Evolutionary conservation across 73 alveolate species (phyloP).

Genomic region (Paramecium caudatum): DNA sequence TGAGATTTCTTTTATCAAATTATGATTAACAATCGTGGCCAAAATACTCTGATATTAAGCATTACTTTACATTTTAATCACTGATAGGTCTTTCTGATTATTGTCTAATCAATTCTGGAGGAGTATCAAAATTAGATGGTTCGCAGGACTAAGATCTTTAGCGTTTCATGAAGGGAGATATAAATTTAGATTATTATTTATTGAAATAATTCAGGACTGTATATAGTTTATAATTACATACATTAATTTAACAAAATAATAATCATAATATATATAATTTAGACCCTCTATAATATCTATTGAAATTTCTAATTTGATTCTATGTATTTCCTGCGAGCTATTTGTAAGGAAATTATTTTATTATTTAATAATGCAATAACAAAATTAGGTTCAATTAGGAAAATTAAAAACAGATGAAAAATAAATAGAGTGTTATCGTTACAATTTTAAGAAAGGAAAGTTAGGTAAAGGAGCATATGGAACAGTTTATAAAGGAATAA

Average conservation of each 20-base stretch:
- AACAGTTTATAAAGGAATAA: constrained; percentile 71
- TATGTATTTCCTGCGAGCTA: too few species aligned
- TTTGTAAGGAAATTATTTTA: neutral
- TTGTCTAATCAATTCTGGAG: constrained; percentile 1
- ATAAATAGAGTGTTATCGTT: constrained; percentile 50
- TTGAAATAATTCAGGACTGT: too few species aligned
- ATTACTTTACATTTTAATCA: constrained; percentile 12
- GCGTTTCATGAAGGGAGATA: constrained; percentile 6
- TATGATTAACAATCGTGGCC: constrained; percentile 26
- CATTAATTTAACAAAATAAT: too few species aligned
- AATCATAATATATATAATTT: too few species aligned
- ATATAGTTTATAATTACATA: too few species aligned
- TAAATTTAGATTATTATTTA: too few species aligned
- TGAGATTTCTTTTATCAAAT: constrained; percentile 32
- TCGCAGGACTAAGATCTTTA: constrained; percentile 47
- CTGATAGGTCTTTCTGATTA: constrained; percentile 32
- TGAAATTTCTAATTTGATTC: too few species aligned
- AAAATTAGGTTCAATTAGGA: neutral
- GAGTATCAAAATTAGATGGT: constrained; percentile 14
- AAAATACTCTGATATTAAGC: constrained; percentile 11
- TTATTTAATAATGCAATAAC: neutral
- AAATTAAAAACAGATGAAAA: constrained; percentile 56
- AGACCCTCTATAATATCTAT: too few species aligned
- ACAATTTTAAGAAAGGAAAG: constrained; percentile 53
- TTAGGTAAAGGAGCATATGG: constrained; percentile 76